Conservation (phyloP, 768 basidiomycete genomes). For the Boletus rex-veris region DNA sequence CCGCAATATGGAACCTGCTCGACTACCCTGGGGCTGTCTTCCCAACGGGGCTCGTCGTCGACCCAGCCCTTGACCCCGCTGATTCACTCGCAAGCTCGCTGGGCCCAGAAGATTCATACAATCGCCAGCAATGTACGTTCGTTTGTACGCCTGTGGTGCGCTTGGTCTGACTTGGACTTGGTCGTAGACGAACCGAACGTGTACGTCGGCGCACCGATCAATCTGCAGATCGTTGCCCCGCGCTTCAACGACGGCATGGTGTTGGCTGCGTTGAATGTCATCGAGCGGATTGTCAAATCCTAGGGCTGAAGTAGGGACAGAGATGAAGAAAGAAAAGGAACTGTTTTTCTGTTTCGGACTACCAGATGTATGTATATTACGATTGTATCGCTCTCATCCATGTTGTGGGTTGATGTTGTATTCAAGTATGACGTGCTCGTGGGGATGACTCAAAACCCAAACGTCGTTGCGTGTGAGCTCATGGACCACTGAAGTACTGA, state of each 20-base stretch:
- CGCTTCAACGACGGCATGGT: slow-evolving; percentile 29
- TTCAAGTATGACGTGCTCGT: no score
- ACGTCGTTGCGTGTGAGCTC: no score
- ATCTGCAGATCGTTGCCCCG: slow-evolving; percentile 21
- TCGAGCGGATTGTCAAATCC: slow-evolving; percentile 25
- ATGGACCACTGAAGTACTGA: no score
- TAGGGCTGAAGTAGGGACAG: background rate
- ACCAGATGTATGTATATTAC: background rate
- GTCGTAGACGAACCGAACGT: slow-evolving; percentile 20
- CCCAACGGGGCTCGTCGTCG: slow-evolving; percentile 37
- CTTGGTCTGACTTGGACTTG: background rate
- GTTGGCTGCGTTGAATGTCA: slow-evolving; percentile 22
- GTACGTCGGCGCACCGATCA: slow-evolving; percentile 18
- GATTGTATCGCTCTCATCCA: background rate
- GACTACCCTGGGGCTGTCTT: slow-evolving; percentile 45
- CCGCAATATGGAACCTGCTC: slow-evolving; percentile 41
- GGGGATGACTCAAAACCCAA: no score
- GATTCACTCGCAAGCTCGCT: slow-evolving; percentile 8
- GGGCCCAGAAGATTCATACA: slow-evolving; percentile 20
- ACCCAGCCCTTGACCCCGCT: slow-evolving; percentile 24
- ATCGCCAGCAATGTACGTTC: slow-evolving; percentile 18
- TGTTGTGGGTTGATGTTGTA: no score
- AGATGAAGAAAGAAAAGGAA: background rate
- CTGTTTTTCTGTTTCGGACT: background rate
- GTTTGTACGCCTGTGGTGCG: background rate